Evolutionary conservation across 441 rosid species (phyloP).

Genomic region (Jatropha podagrica): DNA sequence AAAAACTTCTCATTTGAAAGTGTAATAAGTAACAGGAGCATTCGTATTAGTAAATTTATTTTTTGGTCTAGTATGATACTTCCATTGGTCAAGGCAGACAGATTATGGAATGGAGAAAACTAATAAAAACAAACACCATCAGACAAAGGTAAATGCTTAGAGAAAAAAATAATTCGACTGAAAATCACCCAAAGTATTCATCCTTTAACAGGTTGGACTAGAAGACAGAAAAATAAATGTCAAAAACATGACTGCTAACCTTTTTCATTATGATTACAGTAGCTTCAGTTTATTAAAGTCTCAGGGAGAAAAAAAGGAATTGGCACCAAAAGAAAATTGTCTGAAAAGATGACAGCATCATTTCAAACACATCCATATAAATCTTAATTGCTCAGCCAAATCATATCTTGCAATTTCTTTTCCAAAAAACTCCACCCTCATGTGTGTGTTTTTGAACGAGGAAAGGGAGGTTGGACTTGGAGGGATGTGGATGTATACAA

Average conservation of each 20-base stretch:
- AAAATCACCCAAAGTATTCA: not conserved
- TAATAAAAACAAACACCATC: not conserved
- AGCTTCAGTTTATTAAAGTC: not conserved
- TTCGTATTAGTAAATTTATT: not conserved
- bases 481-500: not conserved
- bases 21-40: not conserved
- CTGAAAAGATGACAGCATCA: not conserved
- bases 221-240: not conserved
- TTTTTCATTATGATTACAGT: not conserved
- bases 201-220: not conserved
- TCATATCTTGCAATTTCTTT: not conserved
- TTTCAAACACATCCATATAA: not conserved
- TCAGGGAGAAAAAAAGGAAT: not conserved
- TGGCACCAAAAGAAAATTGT: not conserved
- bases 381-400: not conserved
- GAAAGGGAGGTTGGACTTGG: not conserved
- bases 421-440: not conserved
- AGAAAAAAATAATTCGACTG: not conserved
- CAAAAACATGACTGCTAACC: not conserved
- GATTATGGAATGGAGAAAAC: not conserved
- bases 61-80: not conserved
- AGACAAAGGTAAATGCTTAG: not conserved
- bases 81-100: not conserved
- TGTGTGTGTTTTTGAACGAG: not conserved
- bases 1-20: not conserved